phyloP scores from a whole-genome alignment of 176 grass and related monocot genomes.

The Phragmites australis region DNA sequence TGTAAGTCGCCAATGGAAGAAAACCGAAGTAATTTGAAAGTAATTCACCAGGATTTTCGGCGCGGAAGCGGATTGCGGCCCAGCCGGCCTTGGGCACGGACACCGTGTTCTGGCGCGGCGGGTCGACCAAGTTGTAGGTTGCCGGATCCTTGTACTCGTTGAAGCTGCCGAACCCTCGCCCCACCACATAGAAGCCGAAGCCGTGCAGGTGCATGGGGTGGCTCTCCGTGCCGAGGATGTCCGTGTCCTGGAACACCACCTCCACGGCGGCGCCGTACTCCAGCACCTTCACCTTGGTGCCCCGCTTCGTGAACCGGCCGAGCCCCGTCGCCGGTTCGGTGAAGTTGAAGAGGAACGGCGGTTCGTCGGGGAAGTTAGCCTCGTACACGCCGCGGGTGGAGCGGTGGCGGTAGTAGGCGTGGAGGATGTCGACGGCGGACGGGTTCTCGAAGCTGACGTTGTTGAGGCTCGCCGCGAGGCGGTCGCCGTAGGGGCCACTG shows the following conservation, averaged over 20 bases:
- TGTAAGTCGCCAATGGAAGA: no score
- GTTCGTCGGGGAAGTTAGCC: constrained; percentile 27
- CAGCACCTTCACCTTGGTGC: constrained; percentile 53
- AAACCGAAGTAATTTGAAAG: no score
- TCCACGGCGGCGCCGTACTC: constrained; percentile 48
- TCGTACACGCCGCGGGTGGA: not conserved
- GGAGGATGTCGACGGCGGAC: not conserved
- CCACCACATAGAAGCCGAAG: constrained; percentile 60
- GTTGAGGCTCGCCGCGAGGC: constrained; percentile 41
- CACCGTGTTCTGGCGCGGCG: constrained; percentile 54
- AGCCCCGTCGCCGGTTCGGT: not conserved
- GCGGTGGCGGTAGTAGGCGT: not conserved
- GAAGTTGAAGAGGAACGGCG: constrained; percentile 49
- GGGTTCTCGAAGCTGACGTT: constrained; percentile 30
- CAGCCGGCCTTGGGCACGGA: constrained; percentile 53
- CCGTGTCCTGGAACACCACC: constrained; percentile 75
- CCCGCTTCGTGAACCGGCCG: constrained; percentile 4
- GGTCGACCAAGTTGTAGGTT: constrained; percentile 56
- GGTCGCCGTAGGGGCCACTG: constrained; percentile 5
- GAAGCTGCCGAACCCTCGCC: constrained; percentile 52
- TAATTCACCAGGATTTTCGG: constrained; percentile 60
- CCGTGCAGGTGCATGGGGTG: constrained; percentile 76
- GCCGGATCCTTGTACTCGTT: constrained; percentile 33
- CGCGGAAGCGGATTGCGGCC: constrained; percentile 59
- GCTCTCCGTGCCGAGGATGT: constrained; percentile 57